Base-by-base conservation (phyloP, 305 asterid species). In the Fraxinus latifolia region DNA sequence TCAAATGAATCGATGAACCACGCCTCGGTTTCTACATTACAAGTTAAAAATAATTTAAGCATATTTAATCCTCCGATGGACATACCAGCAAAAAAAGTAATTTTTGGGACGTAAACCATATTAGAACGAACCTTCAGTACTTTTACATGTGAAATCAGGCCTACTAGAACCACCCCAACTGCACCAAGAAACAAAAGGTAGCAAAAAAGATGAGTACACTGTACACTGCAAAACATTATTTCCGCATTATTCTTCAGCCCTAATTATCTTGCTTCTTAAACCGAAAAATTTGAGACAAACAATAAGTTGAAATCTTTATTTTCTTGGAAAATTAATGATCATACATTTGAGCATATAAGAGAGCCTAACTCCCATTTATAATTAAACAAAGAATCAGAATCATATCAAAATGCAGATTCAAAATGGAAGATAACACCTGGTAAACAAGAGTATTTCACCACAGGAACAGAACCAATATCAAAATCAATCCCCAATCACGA, bases 81-180 rank as follows among this genome's bases (percentile, higher is more conserved):
- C 32, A 39, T 15, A 32, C 58, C 32, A 37, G 4, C 2, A 78
- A 53, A 33, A 21, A 21, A 15, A 36, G 77, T 7, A 27, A 23
- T 2, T 60, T 7, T 11, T 42, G 1, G 3, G 71, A 34, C 68
- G 25, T 19, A 60, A 60, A 53, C 62, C 62, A 53, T 4, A n/a
- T 53, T 53, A 53, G 62, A n/a, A 53, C 62, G 5, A 15, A 53
- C 97, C 97, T 92, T 90, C 95, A 65, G 96, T 93, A 86, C 93
- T 93, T 90, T 83, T 91, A 85, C 97, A 93, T 8, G 91, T 87
- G 88, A 93, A 93, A 81, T 93, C 96, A 44, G 97, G 96, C 83
- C 96, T 89, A 84, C 96, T 92, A 42, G 97, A 93, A 87, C 96
- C 97, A 82, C 97, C 97, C 97, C 97, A 93, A 65, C 96, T 93